Base-by-base conservation (phyloP, 257 asterid genomes). In the Solanum piurae region DNA sequence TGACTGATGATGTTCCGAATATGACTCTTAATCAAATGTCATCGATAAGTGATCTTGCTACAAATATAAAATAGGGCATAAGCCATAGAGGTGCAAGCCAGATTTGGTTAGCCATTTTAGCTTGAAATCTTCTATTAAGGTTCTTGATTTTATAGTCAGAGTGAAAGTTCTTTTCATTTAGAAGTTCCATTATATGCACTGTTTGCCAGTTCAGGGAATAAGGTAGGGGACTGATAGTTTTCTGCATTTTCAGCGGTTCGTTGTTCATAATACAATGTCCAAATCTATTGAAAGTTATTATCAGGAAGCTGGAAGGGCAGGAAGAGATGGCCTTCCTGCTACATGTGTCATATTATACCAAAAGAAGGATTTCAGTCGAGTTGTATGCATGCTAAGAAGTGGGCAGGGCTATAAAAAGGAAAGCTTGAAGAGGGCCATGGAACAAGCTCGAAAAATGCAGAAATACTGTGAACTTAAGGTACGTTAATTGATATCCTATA, bases 261-360 rank as follows among this genome's bases (percentile, higher is more conserved):
- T 97, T 66, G 88, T 97, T 89, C 99, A 97, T 93, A 95, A 96
- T 92, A 93, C 98, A 86, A 87, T 97, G 95, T 97, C 99, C 75
- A 96, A 97, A 91, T 95, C 99, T 74, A 94, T 97, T 12, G 99
- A 97, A 93, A 95, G 99, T 92, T 96, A 96, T 94, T 97, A 97
- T 92, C 98, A 96, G 91, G 99, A 97, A 95, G 96, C 99, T 44
- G 99, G 99, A 90, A 92, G 99, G 93, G 98, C 99, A 8, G 99
- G 99, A 84, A 92, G 99, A 86, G 99, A 95, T 89, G 90, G 91
- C 87, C 91, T 91, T 55, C 89, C 98, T 58, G 91, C 99, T 74
- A 91, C 94, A 36, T 97, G 99, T 86, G 68, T 94, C 62, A 92
- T 93, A 87, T 90, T 97, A 40, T 97, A 96, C 89, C 99, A 94